Conservation (phyloP, 2,329 filamentous ascomycete genomes). For the Cordyceps tenuipes region DNA sequence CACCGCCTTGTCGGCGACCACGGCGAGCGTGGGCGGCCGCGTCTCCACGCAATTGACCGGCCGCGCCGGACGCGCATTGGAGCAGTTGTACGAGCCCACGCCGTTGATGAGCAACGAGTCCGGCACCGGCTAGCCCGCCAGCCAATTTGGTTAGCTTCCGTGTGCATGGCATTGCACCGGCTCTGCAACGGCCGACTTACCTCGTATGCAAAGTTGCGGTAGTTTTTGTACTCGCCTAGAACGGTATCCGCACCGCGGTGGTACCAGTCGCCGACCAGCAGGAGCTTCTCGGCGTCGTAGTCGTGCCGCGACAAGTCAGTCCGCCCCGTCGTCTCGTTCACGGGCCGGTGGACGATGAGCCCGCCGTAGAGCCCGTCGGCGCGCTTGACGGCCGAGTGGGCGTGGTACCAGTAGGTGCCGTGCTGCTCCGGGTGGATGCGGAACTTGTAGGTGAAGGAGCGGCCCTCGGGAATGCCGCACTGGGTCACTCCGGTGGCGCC, state of each 20-base stretch:
- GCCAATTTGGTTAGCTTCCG: too few relatives aligned
- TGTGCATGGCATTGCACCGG: too few relatives aligned
- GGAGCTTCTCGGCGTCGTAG: constrained; percentile 9
- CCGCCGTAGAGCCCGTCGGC: constrained; percentile 14
- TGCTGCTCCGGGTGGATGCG: constrained; percentile 33
- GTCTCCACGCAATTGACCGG: constrained; percentile 11
- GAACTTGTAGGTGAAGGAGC: constrained; percentile 35
- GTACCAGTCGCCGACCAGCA: constrained; percentile 14
- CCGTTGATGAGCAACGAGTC: constrained; percentile 15
- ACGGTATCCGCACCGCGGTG: constrained; percentile 9
- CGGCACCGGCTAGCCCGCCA: constrained; percentile 3
- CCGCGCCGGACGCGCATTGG: neutral
- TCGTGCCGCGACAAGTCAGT: constrained; percentile 5
- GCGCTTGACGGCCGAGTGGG: constrained; percentile 13
- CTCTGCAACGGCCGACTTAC: too few relatives aligned
- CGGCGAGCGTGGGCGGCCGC: neutral
- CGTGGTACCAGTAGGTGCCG: constrained; percentile 47
- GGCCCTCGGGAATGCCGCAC: constrained; percentile 49
- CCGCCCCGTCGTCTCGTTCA: neutral
- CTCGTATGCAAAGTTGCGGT: constrained; percentile 12
- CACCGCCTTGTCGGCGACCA: constrained; percentile 7
- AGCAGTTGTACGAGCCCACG: constrained; percentile 13
- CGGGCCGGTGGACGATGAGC: constrained; percentile 11
- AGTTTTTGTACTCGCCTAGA: constrained; percentile 11
- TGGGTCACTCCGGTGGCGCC: constrained; percentile 54